Evolutionary conservation across 2,329 filamentous ascomycete genomes (phyloP).

Genomic region (Parascedosporium putredinis): DNA sequence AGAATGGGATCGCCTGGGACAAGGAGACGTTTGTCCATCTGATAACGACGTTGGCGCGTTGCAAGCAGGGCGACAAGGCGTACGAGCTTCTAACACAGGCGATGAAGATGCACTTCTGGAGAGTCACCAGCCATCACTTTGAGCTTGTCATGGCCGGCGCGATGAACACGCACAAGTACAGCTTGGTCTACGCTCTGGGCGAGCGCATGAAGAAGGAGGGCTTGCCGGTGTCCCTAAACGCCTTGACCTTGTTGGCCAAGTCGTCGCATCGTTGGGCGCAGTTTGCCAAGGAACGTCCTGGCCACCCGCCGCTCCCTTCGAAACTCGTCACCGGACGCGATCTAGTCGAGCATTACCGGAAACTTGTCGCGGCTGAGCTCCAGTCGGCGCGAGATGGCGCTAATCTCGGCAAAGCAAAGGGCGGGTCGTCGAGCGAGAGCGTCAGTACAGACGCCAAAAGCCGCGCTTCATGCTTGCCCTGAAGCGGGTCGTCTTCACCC

Average conservation of each 20-base stretch:
- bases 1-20: slow-evolving; percentile 35
- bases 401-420: too few species aligned
- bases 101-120: slow-evolving; percentile 35
- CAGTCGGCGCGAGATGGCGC: background rate
- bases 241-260: slow-evolving; percentile 12
- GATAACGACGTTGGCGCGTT: slow-evolving; percentile 36
- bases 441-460: slow-evolving; percentile 16
- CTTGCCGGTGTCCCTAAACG: slow-evolving; percentile 30
- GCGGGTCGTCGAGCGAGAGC: too few species aligned
- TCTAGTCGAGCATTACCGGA: slow-evolving; percentile 20
- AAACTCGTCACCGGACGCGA: slow-evolving; percentile 18
- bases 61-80: slow-evolving; percentile 38
- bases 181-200: slow-evolving; percentile 30
- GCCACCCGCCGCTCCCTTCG: slow-evolving; percentile 15
- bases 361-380: slow-evolving; percentile 9
- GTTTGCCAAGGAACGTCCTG: slow-evolving; percentile 33
- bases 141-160: slow-evolving; percentile 24
- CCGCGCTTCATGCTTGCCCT: slow-evolving; percentile 15
- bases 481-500: slow-evolving; percentile 22
- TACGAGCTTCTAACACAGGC: slow-evolving; percentile 36
- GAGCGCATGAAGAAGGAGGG: slow-evolving; percentile 31
- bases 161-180: slow-evolving; percentile 28
- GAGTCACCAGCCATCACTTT: slow-evolving; percentile 29
- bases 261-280: slow-evolving; percentile 15
- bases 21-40: slow-evolving; percentile 38